Base-by-base conservation (phyloP, 345 rosid genomes). In the Lumnitzera littorea region DNA sequence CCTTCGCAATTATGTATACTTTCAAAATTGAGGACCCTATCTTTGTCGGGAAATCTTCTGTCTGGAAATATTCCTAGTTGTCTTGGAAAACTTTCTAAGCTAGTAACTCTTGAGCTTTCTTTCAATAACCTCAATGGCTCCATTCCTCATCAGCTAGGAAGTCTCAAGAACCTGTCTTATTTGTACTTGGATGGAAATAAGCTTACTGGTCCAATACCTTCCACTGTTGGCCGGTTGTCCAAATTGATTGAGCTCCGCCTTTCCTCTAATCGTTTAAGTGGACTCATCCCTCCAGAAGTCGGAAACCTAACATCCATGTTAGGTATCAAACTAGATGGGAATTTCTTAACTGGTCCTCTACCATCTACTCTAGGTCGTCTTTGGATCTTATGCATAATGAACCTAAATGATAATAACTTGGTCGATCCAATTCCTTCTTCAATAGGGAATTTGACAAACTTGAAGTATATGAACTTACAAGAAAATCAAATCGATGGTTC, bases 61-160 rank as follows among this genome's bases (percentile, higher is more conserved):
- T 15, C 5, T 2, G 67, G 72, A 51, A 61, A 63, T 62, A 53
- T 63, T 11, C 79, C 65, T 36, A 12, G 5, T 15, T 50, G 29
- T 16, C 23, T 63, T 2, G n/a, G 41, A 51, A 46, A 48, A 14
- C 59, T 69, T 12, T 12, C 24, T 16, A 16, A 46, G 6, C 16
- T 60, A 1, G 15, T n/a, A 13, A 31, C 51, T 7, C 54, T 58
- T 46, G 23, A 23, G 20, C 12, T 54, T 29, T 24, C 8, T 25
- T 0, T 0, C 6, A 58, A 29, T 36, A 0, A 2, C 0, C 43
- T 48, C 24, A 3, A 0, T 5, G 3, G 57, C 24, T 4, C 0
- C 0, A 24, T 67, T 20, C 57, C 62, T 12, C 11, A 0, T 0
- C 25, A 31, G 2, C 17, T 67, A 8, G 61, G 36, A 24, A 15